Conservation (phyloP, 305 asterid species). For the Nicotiana rustica region DNA sequence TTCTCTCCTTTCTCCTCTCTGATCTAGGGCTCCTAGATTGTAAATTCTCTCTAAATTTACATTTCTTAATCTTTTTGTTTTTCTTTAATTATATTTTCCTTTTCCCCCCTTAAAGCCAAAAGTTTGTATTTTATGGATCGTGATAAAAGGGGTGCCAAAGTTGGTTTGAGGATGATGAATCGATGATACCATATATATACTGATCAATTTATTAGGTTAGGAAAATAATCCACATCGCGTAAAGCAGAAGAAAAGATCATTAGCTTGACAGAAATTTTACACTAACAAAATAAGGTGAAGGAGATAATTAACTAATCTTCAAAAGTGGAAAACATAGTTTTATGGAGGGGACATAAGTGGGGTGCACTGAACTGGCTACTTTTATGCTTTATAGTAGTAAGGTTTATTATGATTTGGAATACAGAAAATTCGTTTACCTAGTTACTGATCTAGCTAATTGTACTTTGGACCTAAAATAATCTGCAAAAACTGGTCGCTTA, state of each 20-base stretch:
- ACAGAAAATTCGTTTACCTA: neutral
- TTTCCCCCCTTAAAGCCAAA: neutral
- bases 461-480: neutral
- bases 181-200: slow-evolving; percentile 6
- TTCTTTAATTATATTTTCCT: neutral
- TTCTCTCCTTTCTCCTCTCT: too few species aligned
- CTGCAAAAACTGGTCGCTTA: neutral
- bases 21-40: too few species aligned
- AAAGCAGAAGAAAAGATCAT: slow-evolving; percentile 9
- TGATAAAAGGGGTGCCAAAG: neutral
- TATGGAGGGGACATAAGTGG: slow-evolving; percentile 27
- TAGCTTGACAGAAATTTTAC: neutral
- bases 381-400: neutral
- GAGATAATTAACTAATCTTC: neutral
- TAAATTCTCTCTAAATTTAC: too few species aligned
- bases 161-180: neutral
- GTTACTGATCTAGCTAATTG: neutral
- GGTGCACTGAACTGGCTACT: neutral
- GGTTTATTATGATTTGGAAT: neutral
- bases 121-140: slow-evolving; percentile 25
- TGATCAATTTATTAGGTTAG: neutral
- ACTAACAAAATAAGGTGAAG: neutral
- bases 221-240: slow-evolving; percentile 7
- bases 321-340: slow-evolving; percentile 6
- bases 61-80: neutral